A percentile compares a stretch with the other conserved stretches of the same genome.
Conservation (phyloP, 2,329 filamentous ascomycete species). For the Chalaropsis thielavioides region DNA sequence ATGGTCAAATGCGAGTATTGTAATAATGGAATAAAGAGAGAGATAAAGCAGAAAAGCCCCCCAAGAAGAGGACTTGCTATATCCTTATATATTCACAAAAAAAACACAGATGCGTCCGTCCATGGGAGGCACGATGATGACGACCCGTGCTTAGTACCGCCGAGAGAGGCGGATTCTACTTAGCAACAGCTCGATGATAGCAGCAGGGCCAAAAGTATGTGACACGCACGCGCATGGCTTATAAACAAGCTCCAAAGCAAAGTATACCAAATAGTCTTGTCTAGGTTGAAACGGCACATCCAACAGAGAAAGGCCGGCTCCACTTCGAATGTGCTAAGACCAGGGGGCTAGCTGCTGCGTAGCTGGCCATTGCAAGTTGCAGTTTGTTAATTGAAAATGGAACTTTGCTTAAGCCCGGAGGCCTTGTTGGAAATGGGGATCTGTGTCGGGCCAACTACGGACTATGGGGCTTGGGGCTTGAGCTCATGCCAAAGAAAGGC, state of each 20-base stretch:
- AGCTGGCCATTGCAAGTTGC: background rate
- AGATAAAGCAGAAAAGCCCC: background rate
- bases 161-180: constrained; percentile 6
- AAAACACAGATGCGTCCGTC: background rate
- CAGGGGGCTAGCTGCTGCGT: background rate
- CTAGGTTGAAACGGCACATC: background rate
- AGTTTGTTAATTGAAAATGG: background rate
- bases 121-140: constrained; percentile 10
- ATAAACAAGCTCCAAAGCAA: background rate
- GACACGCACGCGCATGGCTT: background rate
- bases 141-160: constrained; percentile 9
- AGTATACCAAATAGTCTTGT: background rate
- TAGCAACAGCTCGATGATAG: background rate
- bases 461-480: background rate
- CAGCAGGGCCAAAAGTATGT: background rate
- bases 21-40: constrained; percentile 7
- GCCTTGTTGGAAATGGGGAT: background rate
- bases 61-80: background rate
- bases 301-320: background rate
- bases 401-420: background rate
- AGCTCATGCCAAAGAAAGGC: background rate
- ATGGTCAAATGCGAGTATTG: background rate
- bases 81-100: constrained; percentile 14
- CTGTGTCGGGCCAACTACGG: background rate
- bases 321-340: background rate